Evolutionary conservation across 2,329 filamentous ascomycete species (phyloP).

Genomic region (Capronia epimyces): DNA sequence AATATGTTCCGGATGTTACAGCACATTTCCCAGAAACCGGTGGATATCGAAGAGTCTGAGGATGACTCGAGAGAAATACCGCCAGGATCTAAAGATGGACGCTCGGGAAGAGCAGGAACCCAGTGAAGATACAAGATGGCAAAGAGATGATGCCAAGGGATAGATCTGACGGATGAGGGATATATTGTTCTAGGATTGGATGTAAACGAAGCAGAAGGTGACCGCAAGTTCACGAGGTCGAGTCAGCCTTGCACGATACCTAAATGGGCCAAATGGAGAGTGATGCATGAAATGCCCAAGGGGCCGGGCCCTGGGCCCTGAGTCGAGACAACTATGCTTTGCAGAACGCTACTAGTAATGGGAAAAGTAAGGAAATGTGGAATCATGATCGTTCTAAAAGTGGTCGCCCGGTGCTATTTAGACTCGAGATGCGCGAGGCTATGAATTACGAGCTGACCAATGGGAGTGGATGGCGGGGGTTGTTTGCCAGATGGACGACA

Average conservation of each 20-base stretch:
- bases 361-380: not conserved
- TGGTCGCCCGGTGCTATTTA: not conserved
- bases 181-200: not conserved
- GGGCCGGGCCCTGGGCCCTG: no score
- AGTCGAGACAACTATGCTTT: no score
- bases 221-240: not conserved
- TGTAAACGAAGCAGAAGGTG: not conserved
- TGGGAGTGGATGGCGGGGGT: constrained; percentile 8
- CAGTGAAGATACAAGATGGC: no score
- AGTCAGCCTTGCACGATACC: constrained; percentile 23
- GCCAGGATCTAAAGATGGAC: no score
- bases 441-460: constrained; percentile 22
- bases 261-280: not conserved
- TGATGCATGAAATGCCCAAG: not conserved
- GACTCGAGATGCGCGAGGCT: constrained; percentile 1
- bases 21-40: no score
- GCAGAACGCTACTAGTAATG: no score
- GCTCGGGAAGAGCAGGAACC: no score
- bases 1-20: not conserved
- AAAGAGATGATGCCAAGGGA: no score
- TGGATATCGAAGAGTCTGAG: not conserved
- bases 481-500: not conserved
- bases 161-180: no score
- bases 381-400: not conserved
- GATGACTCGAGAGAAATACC: no score